Percentiles rank a stretch among this genome's conserved stretches.
phyloP scores from a whole-genome alignment of 2,329 filamentous ascomycete species.

The Cytospora mali region DNA sequence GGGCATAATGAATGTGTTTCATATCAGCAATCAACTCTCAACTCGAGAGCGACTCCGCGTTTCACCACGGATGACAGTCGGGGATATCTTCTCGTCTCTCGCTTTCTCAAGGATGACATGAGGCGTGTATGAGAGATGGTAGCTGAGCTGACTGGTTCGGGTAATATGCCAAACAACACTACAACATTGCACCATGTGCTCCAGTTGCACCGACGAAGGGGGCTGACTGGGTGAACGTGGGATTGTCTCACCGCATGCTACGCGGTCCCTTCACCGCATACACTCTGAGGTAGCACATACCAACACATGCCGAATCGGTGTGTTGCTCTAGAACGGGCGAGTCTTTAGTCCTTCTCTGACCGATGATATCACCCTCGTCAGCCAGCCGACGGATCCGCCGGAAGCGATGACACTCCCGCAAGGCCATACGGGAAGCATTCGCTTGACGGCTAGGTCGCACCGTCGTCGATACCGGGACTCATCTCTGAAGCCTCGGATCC shows the following conservation, averaged over 20 bases:
- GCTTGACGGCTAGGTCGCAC: conserved; percentile 1
- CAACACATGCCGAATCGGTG: conserved; percentile 16
- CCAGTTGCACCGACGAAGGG: neutral
- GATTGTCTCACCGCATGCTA: conserved; percentile 5
- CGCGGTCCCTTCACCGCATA: conserved; percentile 17
- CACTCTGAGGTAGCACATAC: conserved; percentile 15
- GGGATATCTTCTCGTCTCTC: neutral
- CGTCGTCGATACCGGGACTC: neutral
- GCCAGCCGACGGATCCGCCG: neutral
- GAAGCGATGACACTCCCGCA: neutral
- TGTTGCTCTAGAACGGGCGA: conserved; percentile 9
- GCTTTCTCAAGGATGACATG: neutral
- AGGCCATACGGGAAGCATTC: neutral
- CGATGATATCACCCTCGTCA: neutral
- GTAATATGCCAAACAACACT: neutral
- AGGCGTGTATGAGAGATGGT: neutral
- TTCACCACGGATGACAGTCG: neutral
- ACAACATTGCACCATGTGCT: neutral
- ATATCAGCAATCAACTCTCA: neutral
- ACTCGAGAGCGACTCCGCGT: neutral
- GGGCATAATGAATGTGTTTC: neutral
- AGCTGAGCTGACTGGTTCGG: neutral
- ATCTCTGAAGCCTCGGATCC: conserved; percentile 10
- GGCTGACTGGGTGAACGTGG: conserved; percentile 3
- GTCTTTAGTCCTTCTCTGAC: neutral